Conservation (phyloP, 1,139 yeast genomes). For the Yamadazyma sp. region DNA sequence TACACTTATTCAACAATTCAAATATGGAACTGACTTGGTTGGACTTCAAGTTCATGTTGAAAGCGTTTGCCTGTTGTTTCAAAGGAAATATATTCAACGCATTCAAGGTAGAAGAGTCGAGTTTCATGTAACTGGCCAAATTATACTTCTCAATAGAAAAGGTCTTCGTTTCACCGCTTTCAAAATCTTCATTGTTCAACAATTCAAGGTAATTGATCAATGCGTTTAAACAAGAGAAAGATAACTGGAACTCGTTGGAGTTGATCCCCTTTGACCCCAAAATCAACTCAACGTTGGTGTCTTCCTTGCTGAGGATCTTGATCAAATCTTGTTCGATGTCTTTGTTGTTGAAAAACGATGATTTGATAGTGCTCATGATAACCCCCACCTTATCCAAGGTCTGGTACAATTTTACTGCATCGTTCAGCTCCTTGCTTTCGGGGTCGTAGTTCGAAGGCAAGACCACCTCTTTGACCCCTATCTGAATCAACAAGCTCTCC, state of each 20-base stretch:
- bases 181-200: conserved; percentile 41
- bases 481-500: conserved; percentile 81
- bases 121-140: conserved; percentile 75
- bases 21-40: conserved; percentile 55
- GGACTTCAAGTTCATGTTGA: conserved; percentile 40
- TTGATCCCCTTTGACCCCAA: conserved; percentile 61
- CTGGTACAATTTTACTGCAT: conserved; percentile 53
- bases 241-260: conserved; percentile 30
- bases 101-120: conserved; percentile 85
- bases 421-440: conserved; percentile 27
- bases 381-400: conserved; percentile 73
- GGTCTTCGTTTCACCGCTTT: conserved; percentile 22
- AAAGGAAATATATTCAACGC: conserved; percentile 84
- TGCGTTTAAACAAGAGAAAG: conserved; percentile 58
- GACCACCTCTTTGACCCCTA: conserved; percentile 85
- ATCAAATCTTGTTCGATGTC: conserved; percentile 76
- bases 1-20: conserved; percentile 84
- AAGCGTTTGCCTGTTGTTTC: conserved; percentile 16
- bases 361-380: conserved; percentile 60
- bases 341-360: conserved; percentile 54
- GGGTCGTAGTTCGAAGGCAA: conserved; percentile 48
- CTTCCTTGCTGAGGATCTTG: conserved; percentile 53
- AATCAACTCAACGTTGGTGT: conserved; percentile 43
- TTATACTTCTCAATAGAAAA: conserved; percentile 65
- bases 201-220: conserved; percentile 64